These are phyloP conservation scores for Picea mariana DNA, from an alignment of 83 land plant species.

Conservation along the genomic window DNA sequence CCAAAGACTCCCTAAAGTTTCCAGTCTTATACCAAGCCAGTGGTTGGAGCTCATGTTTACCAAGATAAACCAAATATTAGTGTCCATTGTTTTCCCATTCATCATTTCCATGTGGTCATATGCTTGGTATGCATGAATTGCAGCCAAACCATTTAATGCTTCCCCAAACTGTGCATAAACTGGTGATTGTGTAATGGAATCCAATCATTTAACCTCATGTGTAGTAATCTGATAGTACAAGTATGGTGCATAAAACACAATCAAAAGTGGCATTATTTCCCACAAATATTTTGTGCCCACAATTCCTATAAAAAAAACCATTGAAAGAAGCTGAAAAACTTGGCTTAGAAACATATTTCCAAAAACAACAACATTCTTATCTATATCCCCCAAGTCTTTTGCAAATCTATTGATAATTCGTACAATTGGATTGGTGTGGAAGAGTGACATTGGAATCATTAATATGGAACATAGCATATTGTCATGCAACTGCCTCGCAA, in stretches of 20 bases:
- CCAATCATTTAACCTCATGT: conserved; percentile 75
- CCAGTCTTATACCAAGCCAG: conserved; percentile 84
- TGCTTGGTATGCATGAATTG: conserved; percentile 94
- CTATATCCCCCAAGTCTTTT: conserved; percentile 90
- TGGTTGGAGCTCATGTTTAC: conserved; percentile 82
- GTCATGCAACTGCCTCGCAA: conserved; percentile 88
- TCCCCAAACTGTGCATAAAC: conserved; percentile 87
- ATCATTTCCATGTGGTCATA: conserved; percentile 85
- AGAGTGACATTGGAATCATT: conserved; percentile 78
- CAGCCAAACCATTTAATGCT: conserved; percentile 90
- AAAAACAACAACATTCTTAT: conserved; percentile 69
- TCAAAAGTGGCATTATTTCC: conserved; percentile 92
- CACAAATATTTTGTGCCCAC: conserved; percentile 90
- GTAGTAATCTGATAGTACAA: conserved; percentile 82
- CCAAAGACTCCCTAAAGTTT: conserved; percentile 85
- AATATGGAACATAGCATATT: conserved; percentile 77
- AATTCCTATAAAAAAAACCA: conserved; percentile 88
- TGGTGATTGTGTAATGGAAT: conserved; percentile 53
- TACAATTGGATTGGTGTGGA: conserved; percentile 72
- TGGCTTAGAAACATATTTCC: conserved; percentile 76
- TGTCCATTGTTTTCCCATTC: conserved; percentile 93
- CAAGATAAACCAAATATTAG: conserved; percentile 74
- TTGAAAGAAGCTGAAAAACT: conserved; percentile 75
- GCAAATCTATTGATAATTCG: conserved; percentile 95
- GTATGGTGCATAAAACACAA: conserved; percentile 82